These are phyloP conservation scores for Fragaria nilgerrensis DNA, from an alignment of 306 rosid genomes.

Conservation along the genomic window DNA sequence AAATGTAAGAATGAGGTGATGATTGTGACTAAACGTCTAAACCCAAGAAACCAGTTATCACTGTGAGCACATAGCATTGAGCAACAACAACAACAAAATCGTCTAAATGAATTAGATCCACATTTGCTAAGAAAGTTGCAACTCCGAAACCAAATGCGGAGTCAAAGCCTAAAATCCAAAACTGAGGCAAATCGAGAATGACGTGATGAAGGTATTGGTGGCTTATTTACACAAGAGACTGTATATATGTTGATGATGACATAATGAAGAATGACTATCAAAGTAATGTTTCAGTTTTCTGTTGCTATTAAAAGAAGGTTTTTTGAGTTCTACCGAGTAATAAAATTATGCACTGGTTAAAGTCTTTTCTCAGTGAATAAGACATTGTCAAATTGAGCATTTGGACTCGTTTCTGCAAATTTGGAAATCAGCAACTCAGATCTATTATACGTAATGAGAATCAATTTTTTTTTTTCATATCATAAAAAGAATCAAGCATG, in stretches of 20 bases:
- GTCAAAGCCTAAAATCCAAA: conserved; percentile 37
- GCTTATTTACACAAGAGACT: conserved; percentile 89
- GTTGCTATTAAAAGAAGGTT: conserved; percentile 10
- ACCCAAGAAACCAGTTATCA: no score
- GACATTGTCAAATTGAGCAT: not conserved
- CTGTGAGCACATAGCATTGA: no score
- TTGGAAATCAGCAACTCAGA: no score
- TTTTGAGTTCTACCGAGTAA: conserved; percentile 29
- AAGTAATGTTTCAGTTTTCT: not conserved
- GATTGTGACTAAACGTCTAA: no score
- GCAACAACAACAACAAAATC: no score
- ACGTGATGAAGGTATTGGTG: conserved; percentile 86
- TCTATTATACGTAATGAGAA: no score
- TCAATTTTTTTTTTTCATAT: no score
- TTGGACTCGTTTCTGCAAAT: no score
- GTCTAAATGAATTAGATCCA: no score
- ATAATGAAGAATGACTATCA: conserved; percentile 19
- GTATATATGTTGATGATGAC: conserved; percentile 75
- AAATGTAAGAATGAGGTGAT: no score
- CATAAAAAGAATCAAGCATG: no score
- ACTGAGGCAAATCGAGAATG: conserved; percentile 27
- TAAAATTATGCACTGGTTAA: conserved; percentile 20
- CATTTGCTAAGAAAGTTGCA: conserved; percentile 36
- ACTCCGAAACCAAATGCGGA: conserved; percentile 40
- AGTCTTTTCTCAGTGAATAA: not conserved